These are phyloP conservation scores for Anisogramma anomala DNA, from an alignment of 2,329 filamentous ascomycete species.

Conservation along the genomic window DNA sequence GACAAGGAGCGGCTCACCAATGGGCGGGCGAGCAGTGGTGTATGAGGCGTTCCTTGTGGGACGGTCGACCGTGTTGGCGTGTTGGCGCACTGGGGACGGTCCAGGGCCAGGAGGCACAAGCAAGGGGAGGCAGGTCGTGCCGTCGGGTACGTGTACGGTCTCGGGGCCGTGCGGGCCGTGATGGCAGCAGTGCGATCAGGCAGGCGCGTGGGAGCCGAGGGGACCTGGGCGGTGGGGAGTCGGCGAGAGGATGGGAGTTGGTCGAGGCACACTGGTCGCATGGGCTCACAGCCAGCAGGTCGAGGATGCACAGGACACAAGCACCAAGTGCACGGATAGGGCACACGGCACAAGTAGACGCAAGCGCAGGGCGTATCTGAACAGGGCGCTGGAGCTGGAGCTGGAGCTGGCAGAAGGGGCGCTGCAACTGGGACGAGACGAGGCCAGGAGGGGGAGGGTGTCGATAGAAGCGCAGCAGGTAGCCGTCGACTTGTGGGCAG, in stretches of 20 bases:
- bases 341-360: not conserved
- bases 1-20: constrained; percentile 20
- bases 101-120: constrained; percentile 4
- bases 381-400: constrained; percentile 2
- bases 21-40: constrained; percentile 21
- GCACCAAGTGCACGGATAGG: not conserved
- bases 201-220: not conserved
- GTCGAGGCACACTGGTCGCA: constrained; percentile 4
- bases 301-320: constrained; percentile 4
- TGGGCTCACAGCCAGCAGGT: constrained; percentile 6
- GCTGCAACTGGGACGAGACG: constrained; percentile 7
- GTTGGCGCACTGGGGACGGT: constrained; percentile 8
- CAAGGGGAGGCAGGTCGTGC: constrained; percentile 5
- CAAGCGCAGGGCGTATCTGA: constrained; percentile 5
- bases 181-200: not conserved
- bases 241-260: not conserved
- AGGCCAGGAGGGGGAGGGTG: constrained; percentile 7
- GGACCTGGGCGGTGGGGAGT: constrained; percentile 3
- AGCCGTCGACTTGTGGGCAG: constrained; percentile 19
- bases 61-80: constrained; percentile 17
- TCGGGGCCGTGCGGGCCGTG: constrained; percentile 4
- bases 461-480: constrained; percentile 21
- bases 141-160: constrained; percentile 3
- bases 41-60: constrained; percentile 24
- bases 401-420: constrained; percentile 10